Evolutionary conservation across 257 asterid genomes (phyloP), one percentile per base, ranked within the genome.

Genomic region (Scutellaria baicalensis): DNA sequence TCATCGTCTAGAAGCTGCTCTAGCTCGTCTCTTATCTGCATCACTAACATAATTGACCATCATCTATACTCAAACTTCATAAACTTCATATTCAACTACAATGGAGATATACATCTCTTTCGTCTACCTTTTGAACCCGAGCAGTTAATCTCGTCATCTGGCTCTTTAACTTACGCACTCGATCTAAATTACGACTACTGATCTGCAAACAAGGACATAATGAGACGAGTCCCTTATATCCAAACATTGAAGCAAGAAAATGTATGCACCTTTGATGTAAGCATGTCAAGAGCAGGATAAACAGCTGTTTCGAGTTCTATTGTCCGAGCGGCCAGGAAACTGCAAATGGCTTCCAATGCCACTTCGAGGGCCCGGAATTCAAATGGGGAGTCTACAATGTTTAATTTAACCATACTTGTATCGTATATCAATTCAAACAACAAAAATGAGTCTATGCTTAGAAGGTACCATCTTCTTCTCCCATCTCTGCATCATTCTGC

Each of bases 1-100:
- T 93, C 98, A 17, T 93, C 97, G 49, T 91, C 98, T 86, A 93
- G 78, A 72, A 93, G 96, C 79, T 89, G 98, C 79, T 93, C 98
- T 42, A 93, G 87, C 85, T 93, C 98, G 70, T 93, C 98, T 50
- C 98, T 79, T 64, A 93, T 96, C 98, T 93, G 85, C 72, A 81
- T 57, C 45, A 45, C 17, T 27, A 27, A 27, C 33, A 27, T 27
- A 27, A 27, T 5, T 27, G 4, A 27, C 33, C 33, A 27, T 27
- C 33, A 27, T 27, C 33, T 27, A 27, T 27, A 27, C 33, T 27
- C 4, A 27, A n/a, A n/a, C n/a, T n/a, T n/a, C n/a, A n/a, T n/a
- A n/a, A n/a, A 2, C 33, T 27, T 27, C 33, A 27, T 27, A 27
- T 27, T 21, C 47, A 21, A 20, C 8, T 42, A 51, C 68, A 33